Evolutionary conservation across 352 stramenopile species (phyloP).

Genomic region (Blastocystis sp.): DNA sequence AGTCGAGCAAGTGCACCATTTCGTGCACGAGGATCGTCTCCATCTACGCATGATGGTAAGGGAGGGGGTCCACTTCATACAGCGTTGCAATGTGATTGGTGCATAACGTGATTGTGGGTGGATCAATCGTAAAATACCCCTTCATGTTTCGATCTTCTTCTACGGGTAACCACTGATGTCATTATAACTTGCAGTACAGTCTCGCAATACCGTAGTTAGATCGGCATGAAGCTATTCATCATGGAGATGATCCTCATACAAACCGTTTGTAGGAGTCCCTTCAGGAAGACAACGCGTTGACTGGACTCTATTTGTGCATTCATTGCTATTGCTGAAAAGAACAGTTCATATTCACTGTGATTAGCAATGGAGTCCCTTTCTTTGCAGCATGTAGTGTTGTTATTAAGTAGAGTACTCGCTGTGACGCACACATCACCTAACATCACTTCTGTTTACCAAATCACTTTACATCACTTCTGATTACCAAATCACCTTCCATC

Average conservation of each 20-base stretch:
- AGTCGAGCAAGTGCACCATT: slow-evolving; percentile 40
- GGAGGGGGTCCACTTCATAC: background rate
- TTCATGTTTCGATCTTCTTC: slow-evolving; percentile 1
- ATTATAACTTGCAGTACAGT: background rate
- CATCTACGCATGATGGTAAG: background rate
- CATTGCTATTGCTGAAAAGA: too few species aligned
- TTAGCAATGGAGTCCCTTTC: too few species aligned
- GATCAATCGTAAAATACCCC: slow-evolving; percentile 9
- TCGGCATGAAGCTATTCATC: background rate
- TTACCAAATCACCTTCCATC: too few species aligned
- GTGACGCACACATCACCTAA: too few species aligned
- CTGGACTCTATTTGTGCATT: background rate
- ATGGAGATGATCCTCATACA: too few species aligned
- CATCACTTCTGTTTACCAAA: too few species aligned
- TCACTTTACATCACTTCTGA: too few species aligned
- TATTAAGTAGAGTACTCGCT: too few species aligned
- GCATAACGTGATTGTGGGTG: slow-evolving; percentile 2
- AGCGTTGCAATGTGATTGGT: slow-evolving; percentile 25
- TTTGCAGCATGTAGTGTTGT: too few species aligned
- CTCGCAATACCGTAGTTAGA: background rate
- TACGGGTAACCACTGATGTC: background rate
- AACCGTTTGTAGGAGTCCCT: too few species aligned
- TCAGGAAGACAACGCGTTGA: background rate
- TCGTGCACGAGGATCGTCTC: slow-evolving; percentile 45
- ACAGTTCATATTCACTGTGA: too few species aligned